Conservation (phyloP, 192 early-diverging fungal species). For the Entomortierella beljakovae region DNA sequence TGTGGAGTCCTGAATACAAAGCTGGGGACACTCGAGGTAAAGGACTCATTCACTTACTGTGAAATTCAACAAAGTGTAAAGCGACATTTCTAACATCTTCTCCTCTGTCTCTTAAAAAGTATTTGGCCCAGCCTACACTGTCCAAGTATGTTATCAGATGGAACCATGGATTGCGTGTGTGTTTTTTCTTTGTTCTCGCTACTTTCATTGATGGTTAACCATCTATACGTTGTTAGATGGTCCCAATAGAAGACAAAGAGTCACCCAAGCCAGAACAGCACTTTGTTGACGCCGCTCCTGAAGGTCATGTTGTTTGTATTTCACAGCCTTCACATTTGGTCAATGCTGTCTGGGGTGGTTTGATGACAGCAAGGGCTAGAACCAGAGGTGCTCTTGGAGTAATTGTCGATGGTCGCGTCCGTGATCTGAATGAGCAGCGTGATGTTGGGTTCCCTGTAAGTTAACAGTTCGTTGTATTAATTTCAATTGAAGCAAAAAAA, state of each 20-base stretch:
- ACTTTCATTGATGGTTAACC: neutral
- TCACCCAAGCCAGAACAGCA: conserved; percentile 55
- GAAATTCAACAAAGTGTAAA: neutral
- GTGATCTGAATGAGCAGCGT: conserved; percentile 68
- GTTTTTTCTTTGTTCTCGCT: neutral
- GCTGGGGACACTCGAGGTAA: conserved; percentile 54
- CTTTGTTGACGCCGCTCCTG: conserved; percentile 62
- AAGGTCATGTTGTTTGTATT: conserved; percentile 61
- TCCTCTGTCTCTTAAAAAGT: conserved; percentile 28
- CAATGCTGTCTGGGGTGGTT: conserved; percentile 71
- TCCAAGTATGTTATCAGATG: conserved; percentile 52
- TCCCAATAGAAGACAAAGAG: conserved; percentile 50
- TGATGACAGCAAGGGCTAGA: conserved; percentile 67
- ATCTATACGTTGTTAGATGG: conserved; percentile 48
- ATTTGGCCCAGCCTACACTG: conserved; percentile 70
- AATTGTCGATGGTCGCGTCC: conserved; percentile 64
- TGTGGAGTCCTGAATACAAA: conserved; percentile 65
- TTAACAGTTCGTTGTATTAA: neutral
- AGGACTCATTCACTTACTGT: neutral
- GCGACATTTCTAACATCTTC: neutral
- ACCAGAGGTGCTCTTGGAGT: conserved; percentile 60
- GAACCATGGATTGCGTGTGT: neutral
- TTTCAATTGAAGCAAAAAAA: neutral
- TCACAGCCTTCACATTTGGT: conserved; percentile 63
- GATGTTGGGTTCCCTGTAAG: conserved; percentile 59